Conservation (phyloP, 2,329 filamentous ascomycete genomes). For the Nemania bipapillata region DNA sequence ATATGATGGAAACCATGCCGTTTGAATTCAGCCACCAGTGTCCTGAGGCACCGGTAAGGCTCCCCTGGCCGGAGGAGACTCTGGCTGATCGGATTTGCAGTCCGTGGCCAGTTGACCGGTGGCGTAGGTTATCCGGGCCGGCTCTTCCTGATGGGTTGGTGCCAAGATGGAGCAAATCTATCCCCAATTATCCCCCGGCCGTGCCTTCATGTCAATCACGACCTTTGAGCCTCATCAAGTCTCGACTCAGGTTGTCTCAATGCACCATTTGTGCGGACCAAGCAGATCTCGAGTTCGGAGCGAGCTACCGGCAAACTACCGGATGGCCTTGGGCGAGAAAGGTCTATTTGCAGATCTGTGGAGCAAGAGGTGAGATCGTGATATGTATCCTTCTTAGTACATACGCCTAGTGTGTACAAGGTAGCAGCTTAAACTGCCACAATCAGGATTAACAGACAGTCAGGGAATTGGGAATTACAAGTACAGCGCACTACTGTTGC, state of each 20-base stretch:
- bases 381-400: background rate
- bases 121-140: slow-evolving; percentile 32
- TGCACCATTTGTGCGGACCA: slow-evolving; percentile 1
- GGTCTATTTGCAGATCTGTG: slow-evolving; percentile 34
- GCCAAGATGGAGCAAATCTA: slow-evolving; percentile 10
- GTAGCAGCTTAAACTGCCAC: background rate
- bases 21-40: slow-evolving; percentile 26
- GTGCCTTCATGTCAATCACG: background rate
- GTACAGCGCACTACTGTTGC: too few species aligned
- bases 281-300: slow-evolving; percentile 12
- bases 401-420: background rate
- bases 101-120: slow-evolving; percentile 25
- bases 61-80: slow-evolving; percentile 17
- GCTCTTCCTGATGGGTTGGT: slow-evolving; percentile 12
- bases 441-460: too few species aligned
- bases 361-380: slow-evolving; percentile 5
- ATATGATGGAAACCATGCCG: slow-evolving; percentile 14
- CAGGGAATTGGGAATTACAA: too few species aligned
- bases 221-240: slow-evolving; percentile 17
- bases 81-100: slow-evolving; percentile 20
- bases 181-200: slow-evolving; percentile 2
- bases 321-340: slow-evolving; percentile 29
- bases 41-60: slow-evolving; percentile 4
- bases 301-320: slow-evolving; percentile 22
- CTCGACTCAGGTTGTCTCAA: slow-evolving; percentile 5